A percentile compares a stretch with the other conserved stretches of the same genome.
Conservation (phyloP, 2,329 filamentous ascomycete genomes). For the Aspergillus sp. region DNA sequence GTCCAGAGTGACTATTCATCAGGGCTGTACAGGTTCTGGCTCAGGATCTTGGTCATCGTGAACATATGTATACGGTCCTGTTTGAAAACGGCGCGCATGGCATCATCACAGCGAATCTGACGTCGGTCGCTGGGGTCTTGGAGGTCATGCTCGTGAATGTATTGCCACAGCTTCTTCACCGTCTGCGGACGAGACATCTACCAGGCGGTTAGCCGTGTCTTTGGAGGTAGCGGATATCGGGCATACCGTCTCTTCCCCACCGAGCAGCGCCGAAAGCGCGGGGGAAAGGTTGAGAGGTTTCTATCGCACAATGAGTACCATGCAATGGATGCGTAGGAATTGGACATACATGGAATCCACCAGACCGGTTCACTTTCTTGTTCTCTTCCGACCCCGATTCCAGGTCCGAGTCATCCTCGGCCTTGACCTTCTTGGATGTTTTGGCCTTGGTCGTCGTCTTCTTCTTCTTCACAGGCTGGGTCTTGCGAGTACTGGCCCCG, state of each 20-base stretch:
- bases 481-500: constrained; percentile 63
- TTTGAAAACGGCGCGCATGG: constrained; percentile 90
- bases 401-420: constrained; percentile 76
- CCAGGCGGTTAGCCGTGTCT: constrained; percentile 17
- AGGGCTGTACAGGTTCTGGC: constrained; percentile 81
- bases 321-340: not conserved
- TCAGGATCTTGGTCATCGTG: constrained; percentile 96
- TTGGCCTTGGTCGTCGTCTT: constrained; percentile 63
- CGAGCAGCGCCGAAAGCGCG: constrained; percentile 45
- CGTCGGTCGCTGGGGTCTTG: constrained; percentile 91
- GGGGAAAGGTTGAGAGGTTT: constrained; percentile 49
- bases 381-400: constrained; percentile 60
- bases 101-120: constrained; percentile 89
- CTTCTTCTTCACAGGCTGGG: constrained; percentile 64
- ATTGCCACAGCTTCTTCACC: constrained; percentile 93
- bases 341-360: constrained; percentile 74
- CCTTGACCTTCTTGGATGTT: constrained; percentile 68
- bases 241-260: constrained; percentile 44
- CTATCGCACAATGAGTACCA: constrained; percentile 22
- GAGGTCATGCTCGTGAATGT: constrained; percentile 84
- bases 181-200: constrained; percentile 91
- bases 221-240: not conserved
- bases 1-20: constrained; percentile 57
- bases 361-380: constrained; percentile 71
- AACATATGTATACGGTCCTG: constrained; percentile 95